These are phyloP conservation scores for Penicillium pancosmium DNA, from an alignment of 495 filamentous ascomycete genomes.

Conservation along the genomic window DNA sequence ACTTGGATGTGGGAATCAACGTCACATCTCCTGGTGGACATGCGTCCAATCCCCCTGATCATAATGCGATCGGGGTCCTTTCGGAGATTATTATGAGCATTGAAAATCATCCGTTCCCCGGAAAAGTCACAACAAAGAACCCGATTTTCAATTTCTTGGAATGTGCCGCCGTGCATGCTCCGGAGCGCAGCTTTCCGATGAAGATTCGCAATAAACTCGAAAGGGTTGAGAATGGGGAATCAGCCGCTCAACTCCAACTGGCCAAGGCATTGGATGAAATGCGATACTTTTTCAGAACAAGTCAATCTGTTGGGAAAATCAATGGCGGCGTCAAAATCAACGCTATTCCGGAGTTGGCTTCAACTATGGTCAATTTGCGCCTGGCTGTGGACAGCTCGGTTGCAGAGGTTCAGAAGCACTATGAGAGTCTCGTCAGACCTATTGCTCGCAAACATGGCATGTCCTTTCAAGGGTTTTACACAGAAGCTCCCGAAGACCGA, in stretches of 20 bases:
- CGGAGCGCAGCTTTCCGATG: slow-evolving; percentile 13
- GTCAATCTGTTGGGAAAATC: slow-evolving; percentile 52
- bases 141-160: slow-evolving; percentile 18
- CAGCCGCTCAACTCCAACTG: slow-evolving; percentile 3
- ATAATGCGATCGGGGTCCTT: slow-evolving; percentile 62
- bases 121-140: slow-evolving; percentile 16
- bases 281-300: slow-evolving; percentile 18
- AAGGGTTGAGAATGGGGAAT: slow-evolving; percentile 2
- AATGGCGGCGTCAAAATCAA: slow-evolving; percentile 61
- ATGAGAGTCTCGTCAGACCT: slow-evolving; percentile 40
- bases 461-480: slow-evolving; percentile 51
- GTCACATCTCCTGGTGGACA: slow-evolving; percentile 60
- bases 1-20: slow-evolving; percentile 54
- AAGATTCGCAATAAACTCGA: slow-evolving; percentile 9
- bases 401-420: slow-evolving; percentile 39
- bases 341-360: slow-evolving; percentile 58
- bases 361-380: slow-evolving; percentile 26
- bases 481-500: slow-evolving; percentile 31
- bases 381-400: slow-evolving; percentile 40
- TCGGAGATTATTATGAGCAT: slow-evolving; percentile 58
- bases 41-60: slow-evolving; percentile 56
- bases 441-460: slow-evolving; percentile 56
- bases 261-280: slow-evolving; percentile 12
- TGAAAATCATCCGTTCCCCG: slow-evolving; percentile 52
- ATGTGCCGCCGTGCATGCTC: slow-evolving; percentile 17